These are phyloP conservation scores for Penicillium roqueforti DNA, from an alignment of 495 filamentous ascomycete species.

Conservation along the genomic window DNA sequence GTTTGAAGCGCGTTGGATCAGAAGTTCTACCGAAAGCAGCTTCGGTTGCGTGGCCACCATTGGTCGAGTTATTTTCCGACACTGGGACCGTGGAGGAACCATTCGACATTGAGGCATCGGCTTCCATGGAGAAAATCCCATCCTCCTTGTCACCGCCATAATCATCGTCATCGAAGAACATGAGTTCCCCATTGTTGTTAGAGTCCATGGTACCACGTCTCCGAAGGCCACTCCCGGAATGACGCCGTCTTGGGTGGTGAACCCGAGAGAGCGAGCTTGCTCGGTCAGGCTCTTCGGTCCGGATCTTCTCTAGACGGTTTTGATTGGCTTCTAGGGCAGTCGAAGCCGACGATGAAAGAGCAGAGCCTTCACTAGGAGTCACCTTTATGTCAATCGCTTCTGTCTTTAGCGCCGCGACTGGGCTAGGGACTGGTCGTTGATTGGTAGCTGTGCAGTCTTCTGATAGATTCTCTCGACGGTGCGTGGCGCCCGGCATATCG, in stretches of 20 bases:
- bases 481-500: constrained; percentile 23
- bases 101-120: constrained; percentile 33
- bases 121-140: constrained; percentile 71
- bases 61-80: constrained; percentile 1
- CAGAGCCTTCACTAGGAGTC: constrained; percentile 22
- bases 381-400: constrained; percentile 32
- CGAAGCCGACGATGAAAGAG: constrained; percentile 43
- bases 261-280: constrained; percentile 32
- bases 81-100: neutral
- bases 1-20: constrained; percentile 1
- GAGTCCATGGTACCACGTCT: constrained; percentile 60
- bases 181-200: constrained; percentile 59
- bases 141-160: constrained; percentile 78
- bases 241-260: constrained; percentile 52
- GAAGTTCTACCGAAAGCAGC: constrained; percentile 2
- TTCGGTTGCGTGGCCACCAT: constrained; percentile 1
- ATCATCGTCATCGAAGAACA: constrained; percentile 82
- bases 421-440: constrained; percentile 16
- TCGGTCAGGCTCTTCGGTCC: constrained; percentile 28
- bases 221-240: constrained; percentile 74
- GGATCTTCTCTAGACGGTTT: constrained; percentile 32
- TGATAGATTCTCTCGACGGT: constrained; percentile 29
- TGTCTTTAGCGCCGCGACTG: constrained; percentile 17
- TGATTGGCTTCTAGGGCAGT: constrained; percentile 38
- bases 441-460: constrained; percentile 30